These are phyloP conservation scores for Phytophthora palmivora DNA, from an alignment of 352 stramenopile species.

Conservation along the genomic window DNA sequence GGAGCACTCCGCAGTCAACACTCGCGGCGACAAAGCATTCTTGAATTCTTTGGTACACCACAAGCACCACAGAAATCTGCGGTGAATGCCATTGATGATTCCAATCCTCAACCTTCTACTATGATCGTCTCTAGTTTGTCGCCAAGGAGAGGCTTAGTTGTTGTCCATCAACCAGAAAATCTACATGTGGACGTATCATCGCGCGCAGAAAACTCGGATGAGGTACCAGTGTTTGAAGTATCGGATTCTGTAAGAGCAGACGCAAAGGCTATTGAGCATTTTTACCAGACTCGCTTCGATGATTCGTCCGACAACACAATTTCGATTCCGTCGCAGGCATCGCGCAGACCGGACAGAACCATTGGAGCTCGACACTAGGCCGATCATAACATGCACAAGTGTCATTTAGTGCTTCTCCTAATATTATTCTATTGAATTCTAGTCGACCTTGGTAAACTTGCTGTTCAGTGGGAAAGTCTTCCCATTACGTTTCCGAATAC, in stretches of 20 bases:
- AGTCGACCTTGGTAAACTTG: slow-evolving; percentile 62
- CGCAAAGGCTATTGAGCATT: slow-evolving; percentile 44
- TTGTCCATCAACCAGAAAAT: slow-evolving; percentile 9
- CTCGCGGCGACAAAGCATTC: slow-evolving; percentile 52
- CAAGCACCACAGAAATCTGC: slow-evolving; percentile 15
- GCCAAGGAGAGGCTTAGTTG: slow-evolving; percentile 5
- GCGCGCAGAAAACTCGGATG: background rate
- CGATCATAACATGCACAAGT: slow-evolving; percentile 7
- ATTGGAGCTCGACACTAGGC: slow-evolving; percentile 14
- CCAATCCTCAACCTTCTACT: background rate
- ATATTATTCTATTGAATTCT: slow-evolving; percentile 31
- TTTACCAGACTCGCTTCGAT: slow-evolving; percentile 78
- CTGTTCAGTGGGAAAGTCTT: slow-evolving; percentile 62
- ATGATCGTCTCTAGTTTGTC: slow-evolving; percentile 5
- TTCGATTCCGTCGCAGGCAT: slow-evolving; percentile 2
- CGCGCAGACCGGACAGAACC: slow-evolving; percentile 10
- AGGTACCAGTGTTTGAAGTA: background rate
- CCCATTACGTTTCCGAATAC: slow-evolving; percentile 47
- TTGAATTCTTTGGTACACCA: slow-evolving; percentile 56
- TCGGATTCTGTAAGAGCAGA: slow-evolving; percentile 17
- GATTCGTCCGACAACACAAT: slow-evolving; percentile 21
- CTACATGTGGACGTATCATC: background rate
- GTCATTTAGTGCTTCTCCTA: background rate
- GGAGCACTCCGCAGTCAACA: slow-evolving; percentile 57
- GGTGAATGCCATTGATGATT: background rate